These are phyloP conservation scores for Anaeromyces robustus DNA, from an alignment of 192 early-diverging fungal genomes.

Conservation along the genomic window DNA sequence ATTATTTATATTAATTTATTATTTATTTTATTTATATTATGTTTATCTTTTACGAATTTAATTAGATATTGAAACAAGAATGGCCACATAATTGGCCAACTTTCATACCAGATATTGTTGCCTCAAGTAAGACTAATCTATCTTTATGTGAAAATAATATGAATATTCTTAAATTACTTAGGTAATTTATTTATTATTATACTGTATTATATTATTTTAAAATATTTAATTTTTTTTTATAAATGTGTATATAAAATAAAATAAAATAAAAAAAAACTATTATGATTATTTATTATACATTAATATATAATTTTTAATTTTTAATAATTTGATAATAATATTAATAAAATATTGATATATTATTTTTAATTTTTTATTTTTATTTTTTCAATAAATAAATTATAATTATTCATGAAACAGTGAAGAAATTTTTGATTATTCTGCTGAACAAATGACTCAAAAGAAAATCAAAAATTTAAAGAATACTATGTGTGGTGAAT, in stretches of 20 bases:
- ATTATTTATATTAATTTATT: too few relatives aligned
- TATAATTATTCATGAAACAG: conserved; percentile 20
- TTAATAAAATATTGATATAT: too few relatives aligned
- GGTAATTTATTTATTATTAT: conserved; percentile 27
- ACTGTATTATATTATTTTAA: too few relatives aligned
- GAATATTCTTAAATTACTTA: conserved; percentile 93
- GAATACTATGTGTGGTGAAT: conserved; percentile 87
- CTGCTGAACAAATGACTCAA: conserved; percentile 96
- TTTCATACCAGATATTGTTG: conserved; percentile 96
- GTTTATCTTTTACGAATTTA: too few relatives aligned
- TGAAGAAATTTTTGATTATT: conserved; percentile 99
- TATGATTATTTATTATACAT: too few relatives aligned
- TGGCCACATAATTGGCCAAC: conserved; percentile 99
- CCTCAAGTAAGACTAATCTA: conserved; percentile 80
- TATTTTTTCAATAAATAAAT: not conserved
- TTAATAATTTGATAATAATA: too few relatives aligned
- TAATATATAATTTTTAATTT: too few relatives aligned
- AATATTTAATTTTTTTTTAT: too few relatives aligned
- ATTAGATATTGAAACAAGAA: conserved; percentile 93
- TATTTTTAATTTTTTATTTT: too few relatives aligned
- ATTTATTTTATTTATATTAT: too few relatives aligned
- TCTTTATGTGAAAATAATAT: conserved; percentile 99
- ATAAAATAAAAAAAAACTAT: too few relatives aligned
- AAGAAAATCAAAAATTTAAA: conserved; percentile 85
- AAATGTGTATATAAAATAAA: too few relatives aligned